phyloP scores from a whole-genome alignment of 306 rosid species.

The Trifolium pratense region DNA sequence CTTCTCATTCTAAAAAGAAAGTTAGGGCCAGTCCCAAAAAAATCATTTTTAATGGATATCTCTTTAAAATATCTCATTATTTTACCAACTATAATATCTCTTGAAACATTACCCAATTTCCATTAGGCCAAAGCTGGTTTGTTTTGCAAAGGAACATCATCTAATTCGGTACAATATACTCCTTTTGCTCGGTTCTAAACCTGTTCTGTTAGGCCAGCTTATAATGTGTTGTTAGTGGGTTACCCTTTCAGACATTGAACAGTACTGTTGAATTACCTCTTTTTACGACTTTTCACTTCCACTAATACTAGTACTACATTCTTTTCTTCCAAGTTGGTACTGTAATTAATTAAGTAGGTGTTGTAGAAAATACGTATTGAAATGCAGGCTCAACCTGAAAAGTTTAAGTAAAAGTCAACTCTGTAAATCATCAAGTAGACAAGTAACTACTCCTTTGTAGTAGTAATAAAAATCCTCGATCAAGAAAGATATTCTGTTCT shows the following conservation, averaged over 20 bases:
- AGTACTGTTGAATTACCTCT: neutral
- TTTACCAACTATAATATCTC: neutral
- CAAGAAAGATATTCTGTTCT: no score
- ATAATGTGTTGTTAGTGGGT: neutral
- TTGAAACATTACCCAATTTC: neutral
- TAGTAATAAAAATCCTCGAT: no score
- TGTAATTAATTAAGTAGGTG: slow-evolving; percentile 10
- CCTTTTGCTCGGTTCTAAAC: slow-evolving; percentile 1
- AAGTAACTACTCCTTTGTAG: neutral
- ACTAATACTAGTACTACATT: slow-evolving; percentile 14
- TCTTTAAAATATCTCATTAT: neutral
- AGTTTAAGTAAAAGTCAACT: slow-evolving; percentile 40
- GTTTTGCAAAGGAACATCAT: slow-evolving; percentile 9
- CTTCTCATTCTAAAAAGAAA: no score
- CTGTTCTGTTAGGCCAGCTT: neutral
- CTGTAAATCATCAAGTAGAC: slow-evolving; percentile 23
- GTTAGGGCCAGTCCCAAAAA: no score
- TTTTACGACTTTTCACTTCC: slow-evolving; percentile 32
- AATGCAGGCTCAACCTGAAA: slow-evolving; percentile 31
- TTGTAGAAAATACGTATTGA: neutral
- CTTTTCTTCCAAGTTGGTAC: slow-evolving; percentile 6
- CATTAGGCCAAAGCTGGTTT: neutral
- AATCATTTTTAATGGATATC: no score
- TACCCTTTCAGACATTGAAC: slow-evolving; percentile 10
- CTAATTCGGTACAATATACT: neutral